Evolutionary conservation across 257 asterid genomes (phyloP), one percentile per base, ranked within the genome.

Genomic region (Forsythia suspensa): DNA sequence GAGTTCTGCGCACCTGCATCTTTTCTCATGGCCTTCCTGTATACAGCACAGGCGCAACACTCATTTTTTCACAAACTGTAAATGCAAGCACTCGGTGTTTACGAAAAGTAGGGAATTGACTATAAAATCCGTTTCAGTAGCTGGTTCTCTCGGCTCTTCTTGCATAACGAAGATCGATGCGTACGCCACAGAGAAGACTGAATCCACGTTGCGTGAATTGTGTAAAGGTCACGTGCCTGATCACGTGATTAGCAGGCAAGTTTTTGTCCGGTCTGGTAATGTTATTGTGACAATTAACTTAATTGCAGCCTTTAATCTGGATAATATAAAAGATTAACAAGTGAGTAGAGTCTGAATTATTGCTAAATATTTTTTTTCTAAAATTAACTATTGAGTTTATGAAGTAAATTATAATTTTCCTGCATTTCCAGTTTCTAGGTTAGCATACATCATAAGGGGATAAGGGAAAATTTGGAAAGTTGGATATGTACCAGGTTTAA

Each of bases 161-260:
- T 46, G 59, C 72, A 74, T 61, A 4, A 73, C 76, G 12, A 42
- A 51, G 59, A 46, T 36, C 73, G 88, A 83, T 15, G 83, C 75
- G 70, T 78, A 51, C 41, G 44, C 83, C 59, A 52, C 24, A 76
- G 80, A 42, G 38, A 74, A 77, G 70, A 57, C 77, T 59, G 21
- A 75, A 65, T 70, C 86, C 8, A 59, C 90, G 36, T 84, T 92
- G 72, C 94, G 92, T 3, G 88, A 89, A 61, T 88, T 93, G 43
- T 93, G 99, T 59, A 76, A 77, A 43, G 92, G 91, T 41, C 96
- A 91, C 84, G 96, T 95, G 40, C 98, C 97, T 37, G 92, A 90
- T 55, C 99, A 92, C 87, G 89, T 95, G 76, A 78, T 95, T 48
- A 79, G 74, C 81, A 88, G 98, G 99, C 80, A 70, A 82, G 90